Conservation (phyloP, 1,284 basidiomycete species). For the Ustilago hordei region DNA sequence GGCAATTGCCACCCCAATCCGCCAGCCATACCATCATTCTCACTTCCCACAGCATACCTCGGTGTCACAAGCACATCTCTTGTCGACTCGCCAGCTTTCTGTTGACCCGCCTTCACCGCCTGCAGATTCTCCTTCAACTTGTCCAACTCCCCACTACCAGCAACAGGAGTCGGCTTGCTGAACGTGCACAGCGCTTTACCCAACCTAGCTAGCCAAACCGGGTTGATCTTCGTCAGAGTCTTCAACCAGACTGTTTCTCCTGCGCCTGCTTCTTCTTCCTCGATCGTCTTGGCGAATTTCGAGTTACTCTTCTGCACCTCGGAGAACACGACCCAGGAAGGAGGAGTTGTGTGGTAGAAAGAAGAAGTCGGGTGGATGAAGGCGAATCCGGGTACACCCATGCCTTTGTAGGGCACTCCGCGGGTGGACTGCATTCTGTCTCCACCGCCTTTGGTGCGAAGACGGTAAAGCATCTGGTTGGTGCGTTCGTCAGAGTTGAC, state of each 20-base stretch:
- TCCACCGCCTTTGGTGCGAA: constrained; percentile 71
- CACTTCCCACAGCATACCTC: constrained; percentile 62
- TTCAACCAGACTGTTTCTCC: constrained; percentile 60
- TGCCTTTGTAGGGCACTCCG: constrained; percentile 84
- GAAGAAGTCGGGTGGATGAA: constrained; percentile 92
- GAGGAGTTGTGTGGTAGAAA: constrained; percentile 79
- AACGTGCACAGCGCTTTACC: constrained; percentile 87
- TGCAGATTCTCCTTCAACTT: constrained; percentile 25
- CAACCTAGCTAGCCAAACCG: constrained; percentile 85
- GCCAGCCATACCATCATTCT: constrained; percentile 53
- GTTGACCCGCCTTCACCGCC: constrained; percentile 35
- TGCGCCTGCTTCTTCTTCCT: constrained; percentile 12
- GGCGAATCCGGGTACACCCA: constrained; percentile 82
- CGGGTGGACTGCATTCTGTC: constrained; percentile 80
- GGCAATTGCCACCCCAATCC: constrained; percentile 66
- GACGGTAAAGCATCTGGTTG: constrained; percentile 38
- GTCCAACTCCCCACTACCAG: constrained; percentile 20
- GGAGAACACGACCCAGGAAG: constrained; percentile 87
- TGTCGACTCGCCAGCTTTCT: constrained; percentile 10
- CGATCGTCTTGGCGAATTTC: constrained; percentile 66
- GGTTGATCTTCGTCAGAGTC: constrained; percentile 75
- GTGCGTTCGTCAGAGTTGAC: constrained; percentile 29
- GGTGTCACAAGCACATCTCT: constrained; percentile 61
- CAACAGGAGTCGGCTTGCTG: constrained; percentile 76
- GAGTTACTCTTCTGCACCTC: constrained; percentile 72